Base-by-base conservation (phyloP, 2,329 filamentous ascomycete species). In the Dothiorella sarmentorum region DNA sequence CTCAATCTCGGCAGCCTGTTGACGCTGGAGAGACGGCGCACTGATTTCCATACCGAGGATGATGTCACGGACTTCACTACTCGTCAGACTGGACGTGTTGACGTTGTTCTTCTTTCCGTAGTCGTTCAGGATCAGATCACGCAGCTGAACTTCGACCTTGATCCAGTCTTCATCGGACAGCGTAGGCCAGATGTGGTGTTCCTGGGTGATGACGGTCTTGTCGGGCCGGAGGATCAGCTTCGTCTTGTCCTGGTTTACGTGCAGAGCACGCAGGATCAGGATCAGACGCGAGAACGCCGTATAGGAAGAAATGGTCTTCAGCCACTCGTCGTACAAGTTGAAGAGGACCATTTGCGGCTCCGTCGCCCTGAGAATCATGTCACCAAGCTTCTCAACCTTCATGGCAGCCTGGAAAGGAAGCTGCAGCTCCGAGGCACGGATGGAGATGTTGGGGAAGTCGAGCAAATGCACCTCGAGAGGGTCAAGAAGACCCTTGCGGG, bases 91-190 rank as follows among this genome's bases (percentile, higher is more conserved):
- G 15, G 95, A 95, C 11, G 94, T 93, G 68, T 99, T 99, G 79
- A 99, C 94, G 67, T 97, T 99, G 80, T 99, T 99, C 84, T 99
- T 99, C 84, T 97, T 99, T 71, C 94, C 94, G 71, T 99, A 99
- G 72, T 99, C 94, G 66, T 97, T 97, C 65, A 99, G 73, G 68
- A 99, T 99, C 64, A 99, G 79, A 79, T 99, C 94, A 73, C 94
- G 88, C 40, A 99, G 80, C 71, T 96, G 90, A 44, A 91, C 91
- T 80, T 99, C 94, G n/a, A 99, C 91, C 84, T 97, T 97, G 76
- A 99, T 94, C 94, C 94, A 99, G 63, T 96, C 92, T 67, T 99
- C 94, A 64, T 99, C 94, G 0, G 90, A 87, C 58, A 99, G 78
- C 0, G 91, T 88, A 0, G 94, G 94, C 94, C 94, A 99, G 71